Evolutionary conservation across 1,139 yeast species (phyloP).

Genomic region (Nadsonia commutata): DNA sequence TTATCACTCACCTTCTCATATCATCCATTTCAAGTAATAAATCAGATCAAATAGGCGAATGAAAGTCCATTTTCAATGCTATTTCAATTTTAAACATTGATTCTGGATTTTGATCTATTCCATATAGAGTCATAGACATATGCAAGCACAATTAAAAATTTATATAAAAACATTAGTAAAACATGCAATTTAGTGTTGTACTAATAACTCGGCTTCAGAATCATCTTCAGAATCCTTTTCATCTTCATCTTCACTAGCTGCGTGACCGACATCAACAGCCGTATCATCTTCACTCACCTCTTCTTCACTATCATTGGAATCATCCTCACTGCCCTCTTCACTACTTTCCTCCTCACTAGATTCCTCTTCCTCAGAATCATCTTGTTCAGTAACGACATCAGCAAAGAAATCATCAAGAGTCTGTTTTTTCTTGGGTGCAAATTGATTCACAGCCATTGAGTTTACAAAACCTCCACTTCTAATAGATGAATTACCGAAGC

Average conservation of each 20-base stretch:
- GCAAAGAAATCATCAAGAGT: slow-evolving; percentile 80
- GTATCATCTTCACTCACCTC: background rate
- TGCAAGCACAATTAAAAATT: too few relatives aligned
- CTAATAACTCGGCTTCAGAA: background rate
- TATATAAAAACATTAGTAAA: too few relatives aligned
- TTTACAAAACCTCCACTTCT: background rate
- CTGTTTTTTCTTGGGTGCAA: slow-evolving; percentile 33
- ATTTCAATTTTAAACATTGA: too few relatives aligned
- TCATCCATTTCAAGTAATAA: too few relatives aligned
- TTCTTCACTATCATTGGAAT: slow-evolving; percentile 2
- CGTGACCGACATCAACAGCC: too few relatives aligned
- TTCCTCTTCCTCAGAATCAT: slow-evolving; percentile 13
- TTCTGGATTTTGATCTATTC: too few relatives aligned
- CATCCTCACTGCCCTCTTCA: slow-evolving; percentile 2
- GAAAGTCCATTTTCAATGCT: too few relatives aligned
- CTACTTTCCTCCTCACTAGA: slow-evolving; percentile 8
- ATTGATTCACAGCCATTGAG: slow-evolving; percentile 8
- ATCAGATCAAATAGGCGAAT: too few relatives aligned
- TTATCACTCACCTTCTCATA: too few relatives aligned
- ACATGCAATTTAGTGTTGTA: too few relatives aligned
- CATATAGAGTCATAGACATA: too few relatives aligned
- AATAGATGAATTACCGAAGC: slow-evolving; percentile 1
- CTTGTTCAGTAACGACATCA: slow-evolving; percentile 25
- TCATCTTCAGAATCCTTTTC: slow-evolving; percentile 34
- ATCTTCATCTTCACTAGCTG: slow-evolving; percentile 33